Base-by-base conservation (phyloP, 352 stramenopile species). In the Blastocystis sp. region DNA sequence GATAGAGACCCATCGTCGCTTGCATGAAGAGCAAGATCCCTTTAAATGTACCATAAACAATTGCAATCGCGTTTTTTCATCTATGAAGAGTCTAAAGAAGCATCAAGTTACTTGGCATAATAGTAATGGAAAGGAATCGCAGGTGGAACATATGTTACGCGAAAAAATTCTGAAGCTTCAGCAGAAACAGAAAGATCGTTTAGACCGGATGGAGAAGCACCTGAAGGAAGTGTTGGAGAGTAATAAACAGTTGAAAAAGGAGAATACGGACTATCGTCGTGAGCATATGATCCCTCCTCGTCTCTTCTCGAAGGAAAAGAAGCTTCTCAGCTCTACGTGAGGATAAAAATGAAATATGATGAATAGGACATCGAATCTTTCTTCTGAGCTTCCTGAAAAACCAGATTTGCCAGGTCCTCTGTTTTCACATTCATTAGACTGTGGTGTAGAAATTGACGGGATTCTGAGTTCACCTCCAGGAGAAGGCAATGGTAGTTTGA, bases 11-110 rank as follows among this genome's bases (percentile, higher is more conserved):
- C 78, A 89, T 51, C 56, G 59, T 22, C 78, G 78, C 33, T 40
- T 89, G 13, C 78, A 89, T 37, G 78, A 89, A 60, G 78, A 89
- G 53, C 37, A 78, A 42, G 60, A 89, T 17, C 78, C 78, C 64
- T 89, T 66, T 44, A 76, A 78, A 37, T 89, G 78, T 89, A 78
- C 56, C 13, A 78, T 89, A 37, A 78, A 89, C 48, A 78, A 89
- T 37, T 89, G 78, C 17, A 78, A 89, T 78, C 78, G 78, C 44
- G 56, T 56, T 27, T 89, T 89, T 54, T 78, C 64, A 15, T 78
- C 60, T 2, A 40, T 64, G 17, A 89, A 89, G 48, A 89, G 78
- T 78, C 64, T 89, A 51, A 40, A 53, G 19, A 58, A 62, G 37
- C 78, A 89, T n/a, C 78, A 89, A n/a, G 53, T 58, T 17, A 64